Conservation (phyloP, 441 rosid genomes). For the Monsonia emarginata region DNA sequence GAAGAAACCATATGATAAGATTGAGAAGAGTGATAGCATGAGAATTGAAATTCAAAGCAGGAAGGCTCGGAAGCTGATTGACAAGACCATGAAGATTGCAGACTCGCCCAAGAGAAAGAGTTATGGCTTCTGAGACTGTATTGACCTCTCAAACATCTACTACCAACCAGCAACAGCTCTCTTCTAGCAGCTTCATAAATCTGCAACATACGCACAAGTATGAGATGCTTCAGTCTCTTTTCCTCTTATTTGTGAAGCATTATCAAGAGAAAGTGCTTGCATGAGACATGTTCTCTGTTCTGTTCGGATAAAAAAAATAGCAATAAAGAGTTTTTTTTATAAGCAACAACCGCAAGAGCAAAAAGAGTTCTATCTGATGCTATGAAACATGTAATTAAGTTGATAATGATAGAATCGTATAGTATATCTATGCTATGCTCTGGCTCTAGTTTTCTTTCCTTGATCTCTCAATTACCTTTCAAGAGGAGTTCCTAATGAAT, state of each 20-base stretch:
- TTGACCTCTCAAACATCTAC: not conserved
- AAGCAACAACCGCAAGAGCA: too few species aligned
- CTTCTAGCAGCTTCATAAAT: not conserved
- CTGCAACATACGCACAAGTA: not conserved
- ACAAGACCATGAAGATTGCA: constrained; percentile 61
- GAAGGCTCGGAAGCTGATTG: constrained; percentile 64
- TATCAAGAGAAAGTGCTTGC: not conserved
- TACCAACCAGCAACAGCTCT: not conserved
- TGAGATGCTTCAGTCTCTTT: not conserved
- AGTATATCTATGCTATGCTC: too few species aligned
- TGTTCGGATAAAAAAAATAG: too few species aligned
- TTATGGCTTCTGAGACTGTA: constrained; percentile 30
- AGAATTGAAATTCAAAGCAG: constrained; percentile 72
- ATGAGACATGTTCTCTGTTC: not conserved
- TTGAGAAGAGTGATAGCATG: constrained; percentile 92
- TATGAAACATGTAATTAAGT: too few species aligned
- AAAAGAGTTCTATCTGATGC: too few species aligned
- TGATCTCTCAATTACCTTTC: too few species aligned
- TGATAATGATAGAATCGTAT: too few species aligned
- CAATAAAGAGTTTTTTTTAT: too few species aligned
- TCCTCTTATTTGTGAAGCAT: not conserved
- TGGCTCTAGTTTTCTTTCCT: too few species aligned
- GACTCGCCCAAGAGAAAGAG: constrained; percentile 57
- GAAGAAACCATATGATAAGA: constrained; percentile 64
- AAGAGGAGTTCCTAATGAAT: too few species aligned